Evolutionary conservation across 2,329 filamentous ascomycete genomes (phyloP).

Genomic region (Laburnicola sp.): DNA sequence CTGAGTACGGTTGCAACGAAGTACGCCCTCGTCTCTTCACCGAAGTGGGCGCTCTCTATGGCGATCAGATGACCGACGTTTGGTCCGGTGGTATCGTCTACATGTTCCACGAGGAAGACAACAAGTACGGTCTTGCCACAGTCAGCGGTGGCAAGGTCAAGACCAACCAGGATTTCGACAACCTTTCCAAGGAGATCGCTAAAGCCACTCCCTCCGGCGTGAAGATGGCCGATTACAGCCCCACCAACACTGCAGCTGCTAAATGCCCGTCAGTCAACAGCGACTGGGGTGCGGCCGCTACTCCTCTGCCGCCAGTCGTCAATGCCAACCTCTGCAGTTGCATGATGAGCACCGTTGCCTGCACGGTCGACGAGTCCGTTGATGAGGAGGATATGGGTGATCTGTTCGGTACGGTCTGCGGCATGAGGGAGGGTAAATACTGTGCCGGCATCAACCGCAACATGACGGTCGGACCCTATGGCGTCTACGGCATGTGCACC

Average conservation of each 20-base stretch:
- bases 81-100: slow-evolving; percentile 98
- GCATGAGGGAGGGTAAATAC: slow-evolving; percentile 52
- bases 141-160: slow-evolving; percentile 61
- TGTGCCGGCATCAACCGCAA: slow-evolving; percentile 73
- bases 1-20: slow-evolving; percentile 95
- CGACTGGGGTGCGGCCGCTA: slow-evolving; percentile 69
- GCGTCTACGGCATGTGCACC: slow-evolving; percentile 77
- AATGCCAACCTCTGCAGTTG: slow-evolving; percentile 80
- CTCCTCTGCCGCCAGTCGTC: slow-evolving; percentile 76
- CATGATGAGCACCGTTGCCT: slow-evolving; percentile 76
- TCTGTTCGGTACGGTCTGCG: slow-evolving; percentile 77
- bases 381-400: slow-evolving; percentile 62
- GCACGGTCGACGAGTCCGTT: slow-evolving; percentile 63
- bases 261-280: slow-evolving; percentile 69
- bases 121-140: slow-evolving; percentile 81
- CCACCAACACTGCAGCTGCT: slow-evolving; percentile 69
- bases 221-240: slow-evolving; percentile 67
- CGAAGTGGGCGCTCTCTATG: slow-evolving; percentile 82
- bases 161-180: slow-evolving; percentile 62
- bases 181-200: slow-evolving; percentile 68
- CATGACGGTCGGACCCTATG: slow-evolving; percentile 69
- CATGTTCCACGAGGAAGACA: slow-evolving; percentile 93
- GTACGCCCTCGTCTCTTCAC: slow-evolving; percentile 74
- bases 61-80: slow-evolving; percentile 76
- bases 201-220: slow-evolving; percentile 68